These are phyloP conservation scores for Alternaria postmessia DNA, from an alignment of 2,329 filamentous ascomycete species.

Conservation along the genomic window DNA sequence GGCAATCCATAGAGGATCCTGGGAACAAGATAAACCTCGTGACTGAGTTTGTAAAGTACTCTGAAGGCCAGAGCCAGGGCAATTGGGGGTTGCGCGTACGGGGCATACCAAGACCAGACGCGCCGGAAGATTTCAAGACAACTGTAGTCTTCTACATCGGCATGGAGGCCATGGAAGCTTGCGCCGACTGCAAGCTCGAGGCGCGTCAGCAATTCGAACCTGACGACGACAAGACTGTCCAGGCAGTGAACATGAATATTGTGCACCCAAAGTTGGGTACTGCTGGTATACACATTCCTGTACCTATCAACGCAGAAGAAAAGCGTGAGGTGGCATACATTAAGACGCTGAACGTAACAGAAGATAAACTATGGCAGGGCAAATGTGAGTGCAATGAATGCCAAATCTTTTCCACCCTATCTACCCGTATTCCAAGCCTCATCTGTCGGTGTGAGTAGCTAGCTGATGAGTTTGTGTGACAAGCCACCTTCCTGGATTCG, in stretches of 20 bases:
- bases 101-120: constrained; percentile 76
- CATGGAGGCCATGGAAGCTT: constrained; percentile 74
- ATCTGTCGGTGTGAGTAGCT: not conserved
- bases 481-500: constrained; percentile 64
- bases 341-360: constrained; percentile 69
- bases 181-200: constrained; percentile 56
- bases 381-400: constrained; percentile 62
- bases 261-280: constrained; percentile 74
- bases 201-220: constrained; percentile 62
- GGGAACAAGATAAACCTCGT: constrained; percentile 87
- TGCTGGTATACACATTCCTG: constrained; percentile 76
- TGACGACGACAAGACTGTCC: constrained; percentile 59
- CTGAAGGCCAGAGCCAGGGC: constrained; percentile 82
- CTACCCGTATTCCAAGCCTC: too few relatives aligned
- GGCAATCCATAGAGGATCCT: constrained; percentile 86
- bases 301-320: constrained; percentile 65
- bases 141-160: constrained; percentile 82
- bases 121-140: constrained; percentile 70
- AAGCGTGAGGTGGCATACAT: constrained; percentile 72
- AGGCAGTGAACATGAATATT: constrained; percentile 73
- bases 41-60: constrained; percentile 89
- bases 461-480: constrained; percentile 54
- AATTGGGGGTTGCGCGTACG: constrained; percentile 89
- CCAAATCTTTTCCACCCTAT: not conserved
- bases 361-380: constrained; percentile 78